Conservation (phyloP, 306 rosid genomes). For the Purshia tridentata region DNA sequence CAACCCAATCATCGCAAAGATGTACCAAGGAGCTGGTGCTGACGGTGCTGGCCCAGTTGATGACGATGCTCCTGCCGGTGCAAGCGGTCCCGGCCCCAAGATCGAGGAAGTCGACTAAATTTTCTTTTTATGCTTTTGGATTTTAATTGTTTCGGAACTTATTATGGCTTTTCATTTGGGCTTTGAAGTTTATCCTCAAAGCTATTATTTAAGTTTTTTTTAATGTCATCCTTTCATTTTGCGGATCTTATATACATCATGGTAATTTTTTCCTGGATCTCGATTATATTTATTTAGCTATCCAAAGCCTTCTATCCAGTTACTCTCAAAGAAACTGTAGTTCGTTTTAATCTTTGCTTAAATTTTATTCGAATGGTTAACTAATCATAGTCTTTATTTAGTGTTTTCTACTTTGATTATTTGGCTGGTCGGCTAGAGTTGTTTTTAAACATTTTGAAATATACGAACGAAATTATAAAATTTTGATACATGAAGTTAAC, state of each 20-base stretch:
- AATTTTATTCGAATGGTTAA: no score
- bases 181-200: neutral
- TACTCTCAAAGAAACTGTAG: no score
- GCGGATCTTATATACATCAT: neutral
- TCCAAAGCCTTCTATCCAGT: no score
- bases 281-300: no score
- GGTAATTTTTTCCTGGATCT: neutral
- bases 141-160: neutral
- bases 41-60: conserved; percentile 46
- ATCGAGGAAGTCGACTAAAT: conserved; percentile 72
- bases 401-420: no score
- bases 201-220: neutral
- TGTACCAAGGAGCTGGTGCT: conserved; percentile 70
- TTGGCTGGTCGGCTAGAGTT: no score
- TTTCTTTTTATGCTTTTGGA: neutral
- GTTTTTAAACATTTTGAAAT: no score
- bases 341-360: no score
- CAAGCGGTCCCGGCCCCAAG: conserved; percentile 71
- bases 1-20: conserved; percentile 77
- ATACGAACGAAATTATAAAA: no score
- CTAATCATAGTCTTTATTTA: no score
- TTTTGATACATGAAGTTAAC: no score
- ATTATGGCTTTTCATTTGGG: neutral
- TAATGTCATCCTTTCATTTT: neutral
- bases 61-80: conserved; percentile 49